A percentile compares a stretch with the other conserved stretches of the same genome.
phyloP scores from a whole-genome alignment of 2,329 filamentous ascomycete genomes.

The Talaromyces sp. region DNA sequence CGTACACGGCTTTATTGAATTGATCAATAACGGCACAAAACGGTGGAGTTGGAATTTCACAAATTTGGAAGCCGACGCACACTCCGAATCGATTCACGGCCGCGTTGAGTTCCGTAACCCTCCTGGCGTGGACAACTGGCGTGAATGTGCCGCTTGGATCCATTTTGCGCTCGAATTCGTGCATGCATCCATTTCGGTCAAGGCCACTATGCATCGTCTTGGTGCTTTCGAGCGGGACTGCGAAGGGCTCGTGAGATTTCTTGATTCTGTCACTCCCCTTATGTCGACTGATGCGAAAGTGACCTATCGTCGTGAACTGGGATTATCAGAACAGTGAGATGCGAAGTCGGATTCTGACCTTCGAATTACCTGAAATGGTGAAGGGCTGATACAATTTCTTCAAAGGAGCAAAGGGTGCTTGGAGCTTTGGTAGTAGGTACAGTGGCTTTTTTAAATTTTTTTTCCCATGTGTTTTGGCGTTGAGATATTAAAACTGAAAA shows the following conservation, averaged over 20 bases:
- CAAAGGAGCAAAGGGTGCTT: not conserved
- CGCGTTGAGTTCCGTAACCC: slow-evolving; percentile 1
- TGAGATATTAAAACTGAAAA: not conserved
- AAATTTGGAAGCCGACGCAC: not conserved
- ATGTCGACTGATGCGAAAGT: not conserved
- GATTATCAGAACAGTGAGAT: not conserved
- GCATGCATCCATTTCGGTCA: not conserved
- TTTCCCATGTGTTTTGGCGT: not conserved
- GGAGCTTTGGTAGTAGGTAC: not conserved
- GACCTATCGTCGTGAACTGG: not conserved
- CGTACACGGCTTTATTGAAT: not conserved
- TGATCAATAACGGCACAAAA: not conserved
- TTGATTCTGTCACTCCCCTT: not conserved
- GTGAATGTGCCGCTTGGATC: slow-evolving; percentile 2
- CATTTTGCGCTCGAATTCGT: slow-evolving; percentile 1
- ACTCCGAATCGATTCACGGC: not conserved
- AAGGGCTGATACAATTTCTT: not conserved
- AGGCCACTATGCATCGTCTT: not conserved
- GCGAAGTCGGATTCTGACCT: not conserved
- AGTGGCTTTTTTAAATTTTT: not conserved
- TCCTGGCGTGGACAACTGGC: not conserved
- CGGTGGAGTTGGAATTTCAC: slow-evolving; percentile 2
- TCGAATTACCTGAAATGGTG: not conserved
- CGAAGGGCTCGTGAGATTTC: not conserved
- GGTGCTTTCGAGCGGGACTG: not conserved